Conservation (phyloP, 768 basidiomycete species). For the Suillus luteus region DNA sequence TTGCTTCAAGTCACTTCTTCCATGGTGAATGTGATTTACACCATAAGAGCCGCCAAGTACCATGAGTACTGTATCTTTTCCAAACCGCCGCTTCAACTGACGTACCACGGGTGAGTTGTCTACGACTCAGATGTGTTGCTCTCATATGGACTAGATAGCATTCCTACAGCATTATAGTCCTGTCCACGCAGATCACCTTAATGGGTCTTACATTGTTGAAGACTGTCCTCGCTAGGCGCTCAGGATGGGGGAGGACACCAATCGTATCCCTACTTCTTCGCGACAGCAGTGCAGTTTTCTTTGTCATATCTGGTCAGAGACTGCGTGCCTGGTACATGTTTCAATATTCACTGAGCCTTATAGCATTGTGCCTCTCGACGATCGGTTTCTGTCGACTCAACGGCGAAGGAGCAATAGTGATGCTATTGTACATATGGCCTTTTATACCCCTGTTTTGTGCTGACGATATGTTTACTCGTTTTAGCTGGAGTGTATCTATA, state of each 20-base stretch:
- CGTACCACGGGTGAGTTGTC: neutral
- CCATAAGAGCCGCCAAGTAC: neutral
- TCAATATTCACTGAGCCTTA: neutral
- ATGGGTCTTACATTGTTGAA: neutral
- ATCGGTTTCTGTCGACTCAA: neutral
- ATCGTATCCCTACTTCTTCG: neutral
- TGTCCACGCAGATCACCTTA: neutral
- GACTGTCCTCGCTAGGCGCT: neutral
- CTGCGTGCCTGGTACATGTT: neutral
- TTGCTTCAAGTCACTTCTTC: neutral
- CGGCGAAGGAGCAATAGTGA: neutral
- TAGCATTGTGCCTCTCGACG: neutral
- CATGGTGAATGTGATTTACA: neutral
- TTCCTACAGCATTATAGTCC: neutral
- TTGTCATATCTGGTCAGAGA: constrained; percentile 2
- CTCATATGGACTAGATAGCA: neutral
- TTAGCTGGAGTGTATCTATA: neutral
- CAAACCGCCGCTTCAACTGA: neutral
- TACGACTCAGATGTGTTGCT: neutral
- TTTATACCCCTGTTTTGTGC: neutral
- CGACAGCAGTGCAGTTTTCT: neutral
- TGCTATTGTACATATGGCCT: neutral
- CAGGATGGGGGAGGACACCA: constrained; percentile 1
- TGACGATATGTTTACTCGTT: neutral
- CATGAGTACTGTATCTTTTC: neutral